These are phyloP conservation scores for Diaporthe sp. DNA, from an alignment of 2,329 filamentous ascomycete genomes.

Conservation along the genomic window DNA sequence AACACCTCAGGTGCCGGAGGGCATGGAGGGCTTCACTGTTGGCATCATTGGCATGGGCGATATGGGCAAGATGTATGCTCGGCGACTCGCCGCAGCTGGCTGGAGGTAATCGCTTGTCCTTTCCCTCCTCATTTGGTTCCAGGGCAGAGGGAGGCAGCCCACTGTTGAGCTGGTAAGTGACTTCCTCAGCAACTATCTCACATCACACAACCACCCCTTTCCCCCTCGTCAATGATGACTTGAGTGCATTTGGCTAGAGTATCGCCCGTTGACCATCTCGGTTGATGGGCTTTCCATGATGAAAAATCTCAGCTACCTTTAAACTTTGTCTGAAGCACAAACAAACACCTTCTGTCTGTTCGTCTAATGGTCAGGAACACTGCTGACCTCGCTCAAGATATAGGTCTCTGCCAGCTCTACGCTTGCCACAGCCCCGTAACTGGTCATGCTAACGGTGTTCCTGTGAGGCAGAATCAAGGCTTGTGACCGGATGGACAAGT, in stretches of 20 bases:
- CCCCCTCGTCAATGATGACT: slow-evolving; percentile 85
- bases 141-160: slow-evolving; percentile 25
- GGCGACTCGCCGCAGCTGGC: slow-evolving; percentile 87
- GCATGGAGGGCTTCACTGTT: slow-evolving; percentile 79
- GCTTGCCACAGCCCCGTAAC: slow-evolving; percentile 12
- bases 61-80: slow-evolving; percentile 99
- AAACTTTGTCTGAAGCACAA: slow-evolving; percentile 83
- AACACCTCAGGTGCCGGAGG: slow-evolving; percentile 48
- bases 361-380: slow-evolving; percentile 37
- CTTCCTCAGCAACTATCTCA: slow-evolving; percentile 34
- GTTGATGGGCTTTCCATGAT: slow-evolving; percentile 87
- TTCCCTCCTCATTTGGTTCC: slow-evolving; percentile 34
- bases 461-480: slow-evolving; percentile 80
- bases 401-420: slow-evolving; percentile 8
- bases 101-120: slow-evolving; percentile 82
- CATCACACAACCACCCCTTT: slow-evolving; percentile 29
- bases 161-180: slow-evolving; percentile 54
- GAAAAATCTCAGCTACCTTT: slow-evolving; percentile 98
- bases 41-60: slow-evolving; percentile 99
- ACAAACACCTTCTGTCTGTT: slow-evolving; percentile 41
- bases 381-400: slow-evolving; percentile 41
- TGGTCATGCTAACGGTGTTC: slow-evolving; percentile 42
- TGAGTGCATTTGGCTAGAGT: slow-evolving; percentile 99
- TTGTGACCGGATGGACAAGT: slow-evolving; percentile 93
- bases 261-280: slow-evolving; percentile 73